Base-by-base conservation (phyloP, 2,329 filamentous ascomycete species). In the Amauroascus niger region DNA sequence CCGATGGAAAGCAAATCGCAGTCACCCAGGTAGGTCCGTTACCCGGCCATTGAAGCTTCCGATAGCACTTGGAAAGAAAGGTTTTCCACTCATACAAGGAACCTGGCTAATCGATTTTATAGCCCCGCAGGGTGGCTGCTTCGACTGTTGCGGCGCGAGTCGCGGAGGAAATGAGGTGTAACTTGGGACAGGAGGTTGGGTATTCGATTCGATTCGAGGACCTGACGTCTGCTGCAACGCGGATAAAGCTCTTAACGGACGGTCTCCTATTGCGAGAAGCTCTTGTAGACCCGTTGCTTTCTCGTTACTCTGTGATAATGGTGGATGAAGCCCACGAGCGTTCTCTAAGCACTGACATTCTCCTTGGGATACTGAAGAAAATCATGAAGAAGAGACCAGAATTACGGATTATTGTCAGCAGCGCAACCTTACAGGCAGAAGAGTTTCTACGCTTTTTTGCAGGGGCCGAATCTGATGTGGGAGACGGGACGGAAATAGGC, bases 301-400 rank as follows among this genome's bases (percentile, higher is more conserved):
- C 87, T 18, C 80, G 88, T 9, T 98, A 98, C 67, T 94, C 89
- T 0, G 86, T 95, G 43, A 88, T 98, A 62, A 96, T 98, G 88
- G 86, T 98, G 6, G 93, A 98, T 65, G 91, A 97, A 71, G 93
- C 91, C 6, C 93, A 98, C 66, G 91, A 97, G 70, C 79, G 93
- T 52, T 95, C 89, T 47, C 79, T 97, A 55, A 94, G 88, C 67
- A 95, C 90, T 0, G 93, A 98, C 65, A 81, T 98, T 11, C 76
- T 97, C 6, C 78, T 98, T 2, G 91, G 93, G 0, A 74, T 97
- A 13, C 70, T 98, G 37, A 96, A 95, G 68, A 97, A 97, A 68
- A 91, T 98, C 49, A 74, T 82, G 52, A 88, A 81, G 67, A 85
- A 82, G 63, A 78, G 93, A 41, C 79, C 85, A 6, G 90, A 96